Conservation (phyloP, 148 eudicot genomes). For the Heliosperma pusillum region DNA sequence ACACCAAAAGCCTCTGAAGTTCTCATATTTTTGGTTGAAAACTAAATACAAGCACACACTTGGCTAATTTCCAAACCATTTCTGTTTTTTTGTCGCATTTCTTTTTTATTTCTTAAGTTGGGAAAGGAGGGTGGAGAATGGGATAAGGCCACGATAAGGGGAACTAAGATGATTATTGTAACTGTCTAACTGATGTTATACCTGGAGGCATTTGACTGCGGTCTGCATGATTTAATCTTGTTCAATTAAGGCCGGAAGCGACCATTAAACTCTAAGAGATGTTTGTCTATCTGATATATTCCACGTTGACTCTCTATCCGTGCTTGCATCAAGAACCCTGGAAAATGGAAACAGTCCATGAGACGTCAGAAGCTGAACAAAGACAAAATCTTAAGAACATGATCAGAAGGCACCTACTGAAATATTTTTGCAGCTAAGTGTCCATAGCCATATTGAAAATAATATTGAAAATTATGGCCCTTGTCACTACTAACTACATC, state of each 20-base stretch:
- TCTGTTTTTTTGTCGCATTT: too few species aligned
- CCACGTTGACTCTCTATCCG: slow-evolving; percentile 82
- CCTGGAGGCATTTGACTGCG: slow-evolving; percentile 74
- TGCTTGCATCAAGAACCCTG: slow-evolving; percentile 93
- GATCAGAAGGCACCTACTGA: background rate
- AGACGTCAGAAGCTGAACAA: background rate
- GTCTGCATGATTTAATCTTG: slow-evolving; percentile 33
- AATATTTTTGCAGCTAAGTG: background rate
- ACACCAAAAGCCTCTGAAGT: too few species aligned
- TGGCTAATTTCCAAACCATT: too few species aligned
- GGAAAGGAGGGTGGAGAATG: too few species aligned
- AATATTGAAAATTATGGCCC: too few species aligned
- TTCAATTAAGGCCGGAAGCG: slow-evolving; percentile 68
- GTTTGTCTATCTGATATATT: slow-evolving; percentile 57
- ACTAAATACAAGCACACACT: too few species aligned
- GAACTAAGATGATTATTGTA: too few species aligned
- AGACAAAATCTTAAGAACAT: background rate
- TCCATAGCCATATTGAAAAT: background rate
- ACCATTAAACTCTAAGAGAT: slow-evolving; percentile 53
- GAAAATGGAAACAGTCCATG: slow-evolving; percentile 5
- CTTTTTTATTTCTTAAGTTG: too few species aligned
- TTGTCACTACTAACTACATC: too few species aligned
- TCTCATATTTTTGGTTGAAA: too few species aligned
- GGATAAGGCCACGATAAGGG: too few species aligned
- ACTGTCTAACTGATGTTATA: too few species aligned